These are phyloP conservation scores for Microcyclospora pomicola DNA, from an alignment of 2,329 filamentous ascomycete species.

Conservation along the genomic window DNA sequence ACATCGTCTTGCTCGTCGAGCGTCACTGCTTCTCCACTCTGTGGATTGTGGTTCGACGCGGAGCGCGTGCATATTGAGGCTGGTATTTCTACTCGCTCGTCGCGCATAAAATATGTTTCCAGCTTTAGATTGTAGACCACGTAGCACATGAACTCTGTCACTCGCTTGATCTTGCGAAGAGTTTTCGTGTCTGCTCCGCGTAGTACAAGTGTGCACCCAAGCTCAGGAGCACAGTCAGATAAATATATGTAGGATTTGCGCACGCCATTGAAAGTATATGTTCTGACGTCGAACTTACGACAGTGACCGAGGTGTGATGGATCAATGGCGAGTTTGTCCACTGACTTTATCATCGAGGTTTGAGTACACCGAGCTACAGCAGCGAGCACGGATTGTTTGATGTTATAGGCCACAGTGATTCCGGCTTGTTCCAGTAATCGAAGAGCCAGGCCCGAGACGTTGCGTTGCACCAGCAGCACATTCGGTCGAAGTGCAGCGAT, in stretches of 20 bases:
- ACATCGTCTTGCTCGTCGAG: conserved; percentile 20
- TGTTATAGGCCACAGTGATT: conserved; percentile 89
- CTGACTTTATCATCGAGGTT: conserved; percentile 82
- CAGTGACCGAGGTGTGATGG: conserved; percentile 65
- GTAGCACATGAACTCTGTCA: conserved; percentile 98
- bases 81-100: conserved; percentile 79
- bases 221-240: conserved; percentile 73
- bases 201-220: conserved; percentile 89
- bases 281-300: conserved; percentile 86
- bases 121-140: conserved; percentile 96
- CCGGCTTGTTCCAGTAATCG: conserved; percentile 77
- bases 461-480: conserved; percentile 79
- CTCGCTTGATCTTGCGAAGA: conserved; percentile 70
- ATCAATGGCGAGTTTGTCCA: conserved; percentile 77
- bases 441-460: conserved; percentile 80
- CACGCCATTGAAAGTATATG: conserved; percentile 69
- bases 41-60: conserved; percentile 6
- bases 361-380: conserved; percentile 87
- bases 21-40: neutral
- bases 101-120: conserved; percentile 84
- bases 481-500: conserved; percentile 78
- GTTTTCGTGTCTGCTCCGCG: conserved; percentile 62
- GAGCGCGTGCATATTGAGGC: conserved; percentile 31
- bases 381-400: conserved; percentile 89
- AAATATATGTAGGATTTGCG: conserved; percentile 96